A percentile compares a stretch with the other conserved stretches of the same genome.
Evolutionary conservation across 345 rosid species (phyloP).

Genomic region (Psidium friedrichsthalianum): DNA sequence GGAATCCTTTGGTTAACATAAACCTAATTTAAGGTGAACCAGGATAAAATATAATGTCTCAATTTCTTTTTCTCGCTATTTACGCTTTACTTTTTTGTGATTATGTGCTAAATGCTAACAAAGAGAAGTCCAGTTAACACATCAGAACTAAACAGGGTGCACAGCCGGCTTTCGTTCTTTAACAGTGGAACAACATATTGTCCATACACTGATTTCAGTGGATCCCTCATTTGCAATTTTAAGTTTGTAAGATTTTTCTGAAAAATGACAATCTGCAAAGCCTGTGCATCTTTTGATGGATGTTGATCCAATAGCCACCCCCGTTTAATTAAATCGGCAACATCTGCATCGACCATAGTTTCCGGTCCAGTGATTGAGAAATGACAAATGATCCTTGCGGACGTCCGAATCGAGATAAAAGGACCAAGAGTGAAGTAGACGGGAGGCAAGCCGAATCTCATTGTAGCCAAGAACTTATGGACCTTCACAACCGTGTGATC

Average conservation of each 20-base stretch:
- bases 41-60: too few species aligned
- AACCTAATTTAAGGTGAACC: too few species aligned
- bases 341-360: background rate
- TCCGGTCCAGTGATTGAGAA: background rate
- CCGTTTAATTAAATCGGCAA: background rate
- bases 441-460: background rate
- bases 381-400: background rate
- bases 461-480: background rate
- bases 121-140: background rate
- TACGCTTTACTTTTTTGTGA: too few species aligned
- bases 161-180: background rate
- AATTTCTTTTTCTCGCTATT: too few species aligned
- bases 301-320: background rate
- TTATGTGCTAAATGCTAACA: too few species aligned
- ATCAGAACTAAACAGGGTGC: background rate
- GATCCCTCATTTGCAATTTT: background rate
- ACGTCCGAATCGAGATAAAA: background rate
- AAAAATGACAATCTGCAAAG: background rate
- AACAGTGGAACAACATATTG: background rate
- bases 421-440: background rate
- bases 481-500: background rate
- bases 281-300: background rate
- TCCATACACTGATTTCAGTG: background rate
- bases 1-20: too few species aligned
- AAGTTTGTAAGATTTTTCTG: background rate